Evolutionary conservation across 2,329 filamentous ascomycete species (phyloP), one percentile per base, ranked within the genome.

Genomic region (Penicillium sclerotigenum): DNA sequence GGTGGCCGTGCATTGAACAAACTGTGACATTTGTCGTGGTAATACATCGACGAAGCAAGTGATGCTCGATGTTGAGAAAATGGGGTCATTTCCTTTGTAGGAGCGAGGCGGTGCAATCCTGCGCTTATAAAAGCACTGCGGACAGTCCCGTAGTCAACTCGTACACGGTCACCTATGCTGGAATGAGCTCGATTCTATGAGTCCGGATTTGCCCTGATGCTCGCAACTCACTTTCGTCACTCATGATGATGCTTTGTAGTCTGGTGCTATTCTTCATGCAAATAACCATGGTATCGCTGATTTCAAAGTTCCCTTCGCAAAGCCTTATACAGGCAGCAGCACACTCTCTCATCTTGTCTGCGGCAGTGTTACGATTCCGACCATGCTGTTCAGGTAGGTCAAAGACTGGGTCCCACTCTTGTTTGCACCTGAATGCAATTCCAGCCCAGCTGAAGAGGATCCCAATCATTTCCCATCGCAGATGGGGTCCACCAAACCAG

Each of bases 201-300:
- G 1, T 5, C 7, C 10, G 8, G 4, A 1, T 31, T 22, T 16
- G 0, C 31, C 11, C 13, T 5, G 11, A 3, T 45, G 7, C 16
- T 29, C 20, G 18, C 14, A 8, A 45, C 42, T 33, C 42, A 45
- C 46, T 48, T 22, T 48, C 46, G 5, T 48, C 46, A 18, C 29
- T 48, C 16, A 48, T 48, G 2, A 48, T 28, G 1, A 48, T 48
- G n/a, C 33, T 37, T 37, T 48, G 33, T 7, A 48, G 24, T 26
- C 46, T 48, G 33, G 31, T 48, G 46, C 33, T 48, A 48, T 48
- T 37, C 46, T 48, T 48, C 46, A 48, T 48, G 33, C 46, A 48
- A 37, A 48, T 48, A 14, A 48, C 46, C 46, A 48, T 48, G 20
- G 33, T 48, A 14, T 48, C 46, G 20, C 22, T 48, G 16, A 26